Percentiles rank a stretch among this genome's conserved stretches.
phyloP scores from a whole-genome alignment of 2,329 filamentous ascomycete genomes.

The Alternaria burnsii region DNA sequence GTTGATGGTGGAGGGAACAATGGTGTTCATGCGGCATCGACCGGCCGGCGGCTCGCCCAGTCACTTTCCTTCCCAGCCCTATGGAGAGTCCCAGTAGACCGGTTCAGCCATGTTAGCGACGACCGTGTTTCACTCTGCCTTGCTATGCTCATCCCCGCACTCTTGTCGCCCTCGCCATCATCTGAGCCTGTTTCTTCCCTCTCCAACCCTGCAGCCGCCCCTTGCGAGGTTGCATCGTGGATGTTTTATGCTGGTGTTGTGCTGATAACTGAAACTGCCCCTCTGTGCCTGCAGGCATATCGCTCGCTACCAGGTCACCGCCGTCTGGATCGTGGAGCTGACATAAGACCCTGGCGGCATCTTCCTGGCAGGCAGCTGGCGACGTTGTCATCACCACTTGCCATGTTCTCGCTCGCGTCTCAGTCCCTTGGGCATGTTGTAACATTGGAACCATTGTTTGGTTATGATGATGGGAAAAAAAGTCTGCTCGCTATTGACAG shows the following conservation, averaged over 20 bases:
- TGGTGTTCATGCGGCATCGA: conserved; percentile 21
- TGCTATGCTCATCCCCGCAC: conserved; percentile 21
- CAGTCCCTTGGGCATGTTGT: not conserved
- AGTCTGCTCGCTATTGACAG: not conserved
- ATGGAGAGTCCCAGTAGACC: conserved; percentile 26
- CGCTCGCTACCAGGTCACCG: conserved; percentile 9
- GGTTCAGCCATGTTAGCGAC: conserved; percentile 36
- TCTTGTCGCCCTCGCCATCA: conserved; percentile 26
- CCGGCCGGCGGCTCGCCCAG: conserved; percentile 15
- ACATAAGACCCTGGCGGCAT: not conserved
- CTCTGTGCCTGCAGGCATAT: conserved; percentile 4
- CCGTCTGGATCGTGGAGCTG: conserved; percentile 2
- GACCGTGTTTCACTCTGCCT: conserved; percentile 33
- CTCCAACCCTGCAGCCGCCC: conserved; percentile 11
- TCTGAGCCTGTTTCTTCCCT: conserved; percentile 17
- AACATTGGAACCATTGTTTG: not conserved
- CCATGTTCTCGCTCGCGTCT: not conserved
- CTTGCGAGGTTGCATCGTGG: conserved; percentile 21
- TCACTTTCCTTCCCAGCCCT: conserved; percentile 24
- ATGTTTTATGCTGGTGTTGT: conserved; percentile 10
- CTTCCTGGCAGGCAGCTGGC: not conserved
- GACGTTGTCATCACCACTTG: not conserved
- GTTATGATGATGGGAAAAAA: not conserved
- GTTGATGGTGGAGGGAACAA: conserved; percentile 4
- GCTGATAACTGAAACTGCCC: conserved; percentile 13